These are phyloP conservation scores for Groenewaldozyma auringiensis DNA, from an alignment of 1,139 yeast genomes.

Conservation along the genomic window DNA sequence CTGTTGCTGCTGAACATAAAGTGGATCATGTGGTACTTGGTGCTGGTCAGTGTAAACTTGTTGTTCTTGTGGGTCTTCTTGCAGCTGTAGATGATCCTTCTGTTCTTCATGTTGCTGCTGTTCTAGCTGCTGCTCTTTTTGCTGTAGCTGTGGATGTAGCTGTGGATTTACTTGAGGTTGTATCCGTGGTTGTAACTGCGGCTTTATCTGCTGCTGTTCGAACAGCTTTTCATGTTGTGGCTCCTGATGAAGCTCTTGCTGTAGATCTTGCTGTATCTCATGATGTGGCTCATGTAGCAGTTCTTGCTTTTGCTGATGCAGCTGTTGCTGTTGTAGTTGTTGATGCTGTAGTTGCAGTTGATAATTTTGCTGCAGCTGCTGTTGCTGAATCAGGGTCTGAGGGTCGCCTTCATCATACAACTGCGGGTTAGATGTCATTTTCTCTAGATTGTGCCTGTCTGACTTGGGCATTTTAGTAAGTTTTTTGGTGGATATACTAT, in stretches of 20 bases:
- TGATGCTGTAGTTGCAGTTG: slow-evolving; percentile 10
- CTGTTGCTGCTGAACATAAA: background rate
- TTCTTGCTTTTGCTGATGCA: slow-evolving; percentile 4
- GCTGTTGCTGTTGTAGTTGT: slow-evolving; percentile 7
- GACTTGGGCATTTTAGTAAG: slow-evolving; percentile 1
- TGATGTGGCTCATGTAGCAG: background rate
- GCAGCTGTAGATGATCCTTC: no score
- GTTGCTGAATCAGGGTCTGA: slow-evolving; percentile 5
- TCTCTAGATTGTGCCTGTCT: slow-evolving; percentile 29
- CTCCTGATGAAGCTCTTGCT: background rate
- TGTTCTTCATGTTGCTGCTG: no score
- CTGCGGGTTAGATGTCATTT: slow-evolving; percentile 6
- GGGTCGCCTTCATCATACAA: background rate
- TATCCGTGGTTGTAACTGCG: background rate
- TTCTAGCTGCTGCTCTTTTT: no score
- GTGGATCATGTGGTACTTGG: background rate
- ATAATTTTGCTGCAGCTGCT: slow-evolving; percentile 14
- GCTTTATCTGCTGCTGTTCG: background rate
- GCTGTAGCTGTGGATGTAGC: background rate
- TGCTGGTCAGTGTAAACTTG: background rate
- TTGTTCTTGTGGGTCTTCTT: no score
- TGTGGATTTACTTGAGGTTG: background rate
- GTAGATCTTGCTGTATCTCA: background rate
- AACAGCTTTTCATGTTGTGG: background rate
- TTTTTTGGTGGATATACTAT: background rate